Base-by-base conservation (phyloP, 129 eudicot genomes). In the Kitagawia praeruptora region DNA sequence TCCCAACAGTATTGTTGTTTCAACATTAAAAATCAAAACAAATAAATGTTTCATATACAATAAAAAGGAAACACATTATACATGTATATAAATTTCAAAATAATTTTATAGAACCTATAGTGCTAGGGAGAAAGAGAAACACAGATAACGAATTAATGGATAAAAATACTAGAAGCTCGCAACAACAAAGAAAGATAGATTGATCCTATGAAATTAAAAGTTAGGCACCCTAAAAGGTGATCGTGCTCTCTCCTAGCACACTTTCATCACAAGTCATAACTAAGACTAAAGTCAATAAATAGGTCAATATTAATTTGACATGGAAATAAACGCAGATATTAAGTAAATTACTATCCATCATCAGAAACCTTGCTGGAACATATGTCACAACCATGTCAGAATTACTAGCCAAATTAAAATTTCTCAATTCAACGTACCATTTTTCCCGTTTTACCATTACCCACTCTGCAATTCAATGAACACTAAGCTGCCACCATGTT, bases 1-100 rank as follows among this genome's bases (percentile, higher is more conserved):
- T 56, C 38, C 77, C 40, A 42, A 74, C 16, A 71, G 23, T 6
- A 11, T 39, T 25, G 37, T 74, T 69, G 66, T 31, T 66, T 31
- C 41, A n/a, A 47, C 53, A 67, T 64, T 46, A 84, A 81, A n/a
- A 42, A 51, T 58, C 75, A 77, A 47, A 61, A 79, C 42, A 53
- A 74, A 45, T 71, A 64, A n/a, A 73, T 23, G 39, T 39, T 14
- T 34, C 18, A 66, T 27, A 66, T 0, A 66, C 18, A 31, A 27
- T 61, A 8, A 37, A 80, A 48, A 67, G 5, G 53, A 12, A n/a
- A 40, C 34, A 31, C 34, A 31, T 31, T 31, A 47, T 37, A 14
- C 42, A 80, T 38, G 54, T 9, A 12, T 31, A 46, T 66, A 5
- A 56, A 73, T 23, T 6, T 45, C 13, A 38, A 38, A 1, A 5